Base-by-base conservation (phyloP, 805 yeast species). In the Starmerella sirachaensis region DNA sequence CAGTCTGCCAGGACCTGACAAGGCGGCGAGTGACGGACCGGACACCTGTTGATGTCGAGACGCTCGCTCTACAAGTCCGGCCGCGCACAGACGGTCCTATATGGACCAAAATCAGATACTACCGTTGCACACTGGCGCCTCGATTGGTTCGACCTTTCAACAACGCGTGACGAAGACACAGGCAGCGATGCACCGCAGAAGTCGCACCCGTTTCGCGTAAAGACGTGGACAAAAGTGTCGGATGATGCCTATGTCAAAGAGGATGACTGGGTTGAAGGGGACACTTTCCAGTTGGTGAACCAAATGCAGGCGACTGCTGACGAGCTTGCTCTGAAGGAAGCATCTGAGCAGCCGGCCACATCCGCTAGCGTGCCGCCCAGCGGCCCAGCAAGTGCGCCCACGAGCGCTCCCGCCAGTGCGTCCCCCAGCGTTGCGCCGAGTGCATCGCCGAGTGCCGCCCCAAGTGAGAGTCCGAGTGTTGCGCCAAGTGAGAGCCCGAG, bases 231-330 rank as follows among this genome's bases (percentile, higher is more conserved):
- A 8, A 37, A 40, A 31, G 21, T 41, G 13, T 35, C 35, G 24
- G 45, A 35, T 26, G 47, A 38, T 13, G 45, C 47, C 19, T 51
- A 47, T 40, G 38, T 14, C 12, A 51, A 56, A 0, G 34, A 50
- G 1, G 51, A 48, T 19, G 68, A 63, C 36, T 62, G 64, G 11
- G 64, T 59, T 16, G 62, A 54, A 7, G 56, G 53, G 18, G 78
- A 74, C 48, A 50, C 60, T 9, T 52, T 74, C 16, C 68, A 70
- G 38, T 56, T 75, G 32, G 54, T 22, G 18, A 38, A 37, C 36
- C 46, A 37, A 32, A 27, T 37, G 20, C 44, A 43, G 33, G 28
- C 29, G 12, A 41, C 40, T 8, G 42, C 35, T 14, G 47, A 30
- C 18, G 40, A 40, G 18, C 33, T 37, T 11, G 42, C 38, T 17